Base-by-base conservation (phyloP, 2,329 filamentous ascomycete species). In the Colletotrichum nymphaeae region DNA sequence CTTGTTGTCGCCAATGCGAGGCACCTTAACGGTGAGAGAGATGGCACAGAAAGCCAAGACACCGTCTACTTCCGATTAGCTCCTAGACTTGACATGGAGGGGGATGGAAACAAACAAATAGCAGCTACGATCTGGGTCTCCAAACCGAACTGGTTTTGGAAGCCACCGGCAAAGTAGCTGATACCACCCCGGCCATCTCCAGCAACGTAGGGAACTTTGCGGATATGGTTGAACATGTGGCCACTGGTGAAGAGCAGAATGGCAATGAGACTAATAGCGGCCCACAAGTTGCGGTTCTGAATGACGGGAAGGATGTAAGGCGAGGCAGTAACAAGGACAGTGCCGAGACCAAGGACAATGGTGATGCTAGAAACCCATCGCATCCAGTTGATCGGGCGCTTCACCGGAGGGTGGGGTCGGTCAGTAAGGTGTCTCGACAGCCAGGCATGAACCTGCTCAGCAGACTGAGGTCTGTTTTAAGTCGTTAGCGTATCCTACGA, bases 181-280 rank as follows among this genome's bases (percentile, higher is more conserved):
- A 99, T 90, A 5, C 95, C 95, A 22, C 97, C 97, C 67, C 90
- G 91, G 49, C 95, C 94, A 81, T 98, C 92, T 55, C 93, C 94
- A 55, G 92, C 88, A 37, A 98, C 95, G 78, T 99, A 99, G 3
- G 97, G 97, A 3, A 97, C 94, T 82, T 97, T 96, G 78, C 97
- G 91, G 80, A 99, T 99, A 81, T 98, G 95, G 84, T 98, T 99
- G 89, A 97, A 99, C 97, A 99, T 99, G 84, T 98, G 95, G 52
- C 97, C 97, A 78, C 94, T 97, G 59, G 93, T 98, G 85, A 98
- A 99, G 71, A 98, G 88, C 55, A 99, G 89, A 75, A 99, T 95
- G 16, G 92, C 88, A 79, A 98, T 95, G 77, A 99, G 86, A 83
- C 94, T 97, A 79, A 97, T 84, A 26, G 94, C 94, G 28, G 96